phyloP scores from a whole-genome alignment of 768 basidiomycete genomes.

The Leucocoprinus birnbaumii region DNA sequence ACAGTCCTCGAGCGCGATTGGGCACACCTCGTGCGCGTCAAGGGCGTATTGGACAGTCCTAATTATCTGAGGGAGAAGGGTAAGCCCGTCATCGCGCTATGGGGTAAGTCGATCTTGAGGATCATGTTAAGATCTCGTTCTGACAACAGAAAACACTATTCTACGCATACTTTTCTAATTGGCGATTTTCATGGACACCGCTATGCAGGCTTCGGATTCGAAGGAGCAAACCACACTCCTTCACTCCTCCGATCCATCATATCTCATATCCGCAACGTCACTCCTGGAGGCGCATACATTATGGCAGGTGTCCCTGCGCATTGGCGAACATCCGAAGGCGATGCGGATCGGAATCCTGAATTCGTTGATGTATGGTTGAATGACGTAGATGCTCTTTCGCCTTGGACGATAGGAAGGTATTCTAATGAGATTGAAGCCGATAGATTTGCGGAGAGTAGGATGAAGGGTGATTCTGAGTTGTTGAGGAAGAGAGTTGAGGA shows the following conservation, averaged over 20 bases:
- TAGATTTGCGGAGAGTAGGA: constrained; percentile 54
- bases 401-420: constrained; percentile 82
- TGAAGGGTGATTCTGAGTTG: constrained; percentile 62
- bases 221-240: constrained; percentile 59
- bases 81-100: constrained; percentile 68
- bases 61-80: constrained; percentile 71
- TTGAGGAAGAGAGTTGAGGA: constrained; percentile 48
- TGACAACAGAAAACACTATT: neutral
- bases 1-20: constrained; percentile 69
- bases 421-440: constrained; percentile 59
- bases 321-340: constrained; percentile 71
- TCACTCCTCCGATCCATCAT: constrained; percentile 52
- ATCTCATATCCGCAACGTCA: constrained; percentile 53
- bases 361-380: constrained; percentile 71
- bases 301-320: constrained; percentile 68
- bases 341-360: constrained; percentile 65
- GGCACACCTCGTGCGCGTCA: constrained; percentile 61
- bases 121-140: neutral
- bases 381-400: constrained; percentile 78
- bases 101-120: constrained; percentile 46
- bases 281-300: constrained; percentile 74
- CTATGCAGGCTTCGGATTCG: constrained; percentile 75
- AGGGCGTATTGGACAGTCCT: constrained; percentile 65
- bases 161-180: neutral
- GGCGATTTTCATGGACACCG: too few relatives aligned